These are phyloP conservation scores for Dipteronia sinensis DNA, from an alignment of 345 rosid species.

Conservation along the genomic window DNA sequence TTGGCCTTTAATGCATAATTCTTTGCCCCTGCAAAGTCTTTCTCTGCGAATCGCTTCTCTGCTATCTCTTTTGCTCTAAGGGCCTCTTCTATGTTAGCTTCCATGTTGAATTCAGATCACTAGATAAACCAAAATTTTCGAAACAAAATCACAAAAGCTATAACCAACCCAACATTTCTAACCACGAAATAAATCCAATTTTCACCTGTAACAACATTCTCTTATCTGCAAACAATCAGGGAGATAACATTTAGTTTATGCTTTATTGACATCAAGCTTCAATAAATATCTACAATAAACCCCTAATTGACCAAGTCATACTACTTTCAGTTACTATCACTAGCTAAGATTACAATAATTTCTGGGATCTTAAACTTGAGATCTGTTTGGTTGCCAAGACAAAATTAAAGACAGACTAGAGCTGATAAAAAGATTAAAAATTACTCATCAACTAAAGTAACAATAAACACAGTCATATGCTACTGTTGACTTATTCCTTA, in stretches of 20 bases:
- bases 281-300: constrained; percentile 11
- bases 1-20: constrained; percentile 82
- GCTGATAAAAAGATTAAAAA: constrained; percentile 15
- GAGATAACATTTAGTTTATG: constrained; percentile 25
- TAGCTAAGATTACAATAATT: constrained; percentile 5
- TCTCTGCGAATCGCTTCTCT: constrained; percentile 78
- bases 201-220: constrained; percentile 36
- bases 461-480: not conserved
- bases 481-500: constrained; percentile 23
- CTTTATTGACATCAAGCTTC: constrained; percentile 14
- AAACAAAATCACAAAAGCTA: constrained; percentile 30
- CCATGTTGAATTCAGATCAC: constrained; percentile 55
- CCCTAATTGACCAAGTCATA: constrained; percentile 24
- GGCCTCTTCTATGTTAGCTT: constrained; percentile 76
- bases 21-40: constrained; percentile 77
- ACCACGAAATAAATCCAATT: constrained; percentile 26
- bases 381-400: constrained; percentile 13
- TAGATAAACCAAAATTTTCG: constrained; percentile 24
- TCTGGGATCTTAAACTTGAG: constrained; percentile 17
- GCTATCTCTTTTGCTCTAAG: constrained; percentile 81
- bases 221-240: constrained; percentile 48
- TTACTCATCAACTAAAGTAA: not conserved
- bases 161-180: constrained; percentile 33
- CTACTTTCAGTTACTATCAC: constrained; percentile 23
- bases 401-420: constrained; percentile 6